Evolutionary conservation across 345 rosid species (phyloP), one percentile per base, ranked within the genome.

Genomic region (Salix udensis): DNA sequence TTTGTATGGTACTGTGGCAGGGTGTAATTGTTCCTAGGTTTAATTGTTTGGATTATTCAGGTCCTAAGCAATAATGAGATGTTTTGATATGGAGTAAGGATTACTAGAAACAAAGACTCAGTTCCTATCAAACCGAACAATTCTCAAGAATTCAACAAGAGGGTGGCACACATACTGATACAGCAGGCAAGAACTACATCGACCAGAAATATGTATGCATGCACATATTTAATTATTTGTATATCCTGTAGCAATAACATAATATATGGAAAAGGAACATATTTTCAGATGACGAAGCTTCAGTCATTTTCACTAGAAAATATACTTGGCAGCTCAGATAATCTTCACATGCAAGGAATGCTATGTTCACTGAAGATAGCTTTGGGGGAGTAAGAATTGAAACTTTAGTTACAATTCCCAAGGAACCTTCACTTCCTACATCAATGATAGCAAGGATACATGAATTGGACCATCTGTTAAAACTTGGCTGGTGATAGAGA

Each of bases 351-450:
- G 97, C 96, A 48, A 96, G 88, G 81, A 96, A 96, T 74, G 99
- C 96, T 82, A 93, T 62, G 77, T 93, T 92, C 64, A 93, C 90
- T 21, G 97, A 89, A 70, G 98, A 86, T 74, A 93, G 74, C 83
- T 91, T 93, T 44, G 92, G 88, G 73, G 94, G 99, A 48, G 97
- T 92, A 67, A 89, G 90, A 77, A 93, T 86, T 53, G 99, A 96
- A 77, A 93, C 92, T 88, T 93, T 96, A 37, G 99, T 96, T 67
- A 96, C 92, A 81, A 96, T 86, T 70, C 98, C 98, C 85, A 96
- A 82, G 75, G 99, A 93, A 78, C 98, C 98, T 86, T 96, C 99
- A 85, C 98, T 89, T 78, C 98, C 98, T 92, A 79, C 80, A 83
- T 24, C 62, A 62, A 37, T 31, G 26, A 76, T 48, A 71, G 72